phyloP scores from a whole-genome alignment of 495 filamentous ascomycete genomes.

The Astrothelium subdiscretum region DNA sequence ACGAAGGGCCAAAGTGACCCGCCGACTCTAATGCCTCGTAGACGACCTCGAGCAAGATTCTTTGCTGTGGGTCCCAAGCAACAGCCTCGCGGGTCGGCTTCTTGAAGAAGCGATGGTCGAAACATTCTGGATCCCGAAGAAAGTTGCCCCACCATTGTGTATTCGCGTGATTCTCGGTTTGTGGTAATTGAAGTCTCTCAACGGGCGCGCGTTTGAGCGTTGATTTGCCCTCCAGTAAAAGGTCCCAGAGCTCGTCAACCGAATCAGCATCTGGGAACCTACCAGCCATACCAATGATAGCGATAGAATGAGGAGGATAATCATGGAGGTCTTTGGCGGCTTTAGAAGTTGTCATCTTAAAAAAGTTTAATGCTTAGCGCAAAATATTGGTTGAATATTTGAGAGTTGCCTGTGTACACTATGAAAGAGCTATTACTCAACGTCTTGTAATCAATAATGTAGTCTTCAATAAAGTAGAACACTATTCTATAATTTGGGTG shows the following conservation, averaged over 20 bases:
- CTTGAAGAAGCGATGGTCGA: conserved; percentile 29
- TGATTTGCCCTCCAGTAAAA: conserved; percentile 32
- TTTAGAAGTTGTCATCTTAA: not conserved
- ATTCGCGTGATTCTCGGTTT: not conserved
- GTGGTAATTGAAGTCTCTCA: not conserved
- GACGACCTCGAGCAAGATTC: conserved; percentile 23
- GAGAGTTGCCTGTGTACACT: too few species aligned
- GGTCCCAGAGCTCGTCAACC: conserved; percentile 32
- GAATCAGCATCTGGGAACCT: conserved; percentile 28
- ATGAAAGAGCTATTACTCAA: too few species aligned
- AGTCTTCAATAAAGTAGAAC: too few species aligned
- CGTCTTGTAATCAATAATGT: too few species aligned
- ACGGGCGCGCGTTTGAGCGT: conserved; percentile 23
- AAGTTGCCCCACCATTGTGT: not conserved
- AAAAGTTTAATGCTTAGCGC: too few species aligned
- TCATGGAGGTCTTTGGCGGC: not conserved
- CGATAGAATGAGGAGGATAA: conserved; percentile 13
- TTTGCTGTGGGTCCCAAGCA: conserved; percentile 23
- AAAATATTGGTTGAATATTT: too few species aligned
- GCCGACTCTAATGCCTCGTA: conserved; percentile 31
- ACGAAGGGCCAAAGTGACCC: conserved; percentile 6
- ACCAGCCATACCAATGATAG: conserved; percentile 34
- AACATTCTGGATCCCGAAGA: conserved; percentile 14
- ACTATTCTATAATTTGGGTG: too few species aligned
- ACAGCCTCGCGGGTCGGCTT: conserved; percentile 29